Percentiles rank a stretch among this genome's conserved stretches.
phyloP scores from a whole-genome alignment of 352 stramenopile genomes.

The Globisporangium polare region DNA sequence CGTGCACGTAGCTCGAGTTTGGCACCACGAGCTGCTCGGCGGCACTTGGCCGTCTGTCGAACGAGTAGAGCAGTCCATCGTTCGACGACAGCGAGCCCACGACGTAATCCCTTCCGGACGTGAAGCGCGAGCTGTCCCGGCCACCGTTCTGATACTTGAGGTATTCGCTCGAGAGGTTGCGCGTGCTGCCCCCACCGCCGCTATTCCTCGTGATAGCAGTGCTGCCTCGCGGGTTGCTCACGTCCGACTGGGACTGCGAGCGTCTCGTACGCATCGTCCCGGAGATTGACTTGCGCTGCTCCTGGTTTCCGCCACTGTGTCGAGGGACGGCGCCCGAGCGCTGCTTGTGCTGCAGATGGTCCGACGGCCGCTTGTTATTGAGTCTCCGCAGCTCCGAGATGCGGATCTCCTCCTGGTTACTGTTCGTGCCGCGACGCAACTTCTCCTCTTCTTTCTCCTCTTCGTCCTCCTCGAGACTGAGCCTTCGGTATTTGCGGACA shows the following conservation, averaged over 20 bases:
- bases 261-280: constrained; percentile 16
- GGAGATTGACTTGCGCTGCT: constrained; percentile 7
- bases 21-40: constrained; percentile 50
- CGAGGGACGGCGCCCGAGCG: constrained; percentile 8
- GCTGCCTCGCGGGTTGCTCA: constrained; percentile 28
- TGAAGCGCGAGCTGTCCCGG: constrained; percentile 12
- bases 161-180: constrained; percentile 15
- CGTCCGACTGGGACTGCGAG: constrained; percentile 43
- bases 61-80: constrained; percentile 30
- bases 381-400: constrained; percentile 30
- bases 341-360: constrained; percentile 5
- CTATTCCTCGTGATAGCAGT: constrained; percentile 10
- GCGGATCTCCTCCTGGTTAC: constrained; percentile 30
- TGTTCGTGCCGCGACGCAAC: constrained; percentile 13
- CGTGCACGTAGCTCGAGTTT: constrained; percentile 63
- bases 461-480: constrained; percentile 67
- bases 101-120: constrained; percentile 9
- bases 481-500: constrained; percentile 47
- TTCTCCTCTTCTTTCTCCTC: constrained; percentile 58
- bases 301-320: constrained; percentile 3
- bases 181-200: constrained; percentile 2
- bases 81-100: constrained; percentile 23
- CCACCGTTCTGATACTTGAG: constrained; percentile 2
- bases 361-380: constrained; percentile 10
- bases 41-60: constrained; percentile 36